These are phyloP conservation scores for Verruconis gallopava DNA, from an alignment of 2,329 filamentous ascomycete genomes.

Conservation along the genomic window DNA sequence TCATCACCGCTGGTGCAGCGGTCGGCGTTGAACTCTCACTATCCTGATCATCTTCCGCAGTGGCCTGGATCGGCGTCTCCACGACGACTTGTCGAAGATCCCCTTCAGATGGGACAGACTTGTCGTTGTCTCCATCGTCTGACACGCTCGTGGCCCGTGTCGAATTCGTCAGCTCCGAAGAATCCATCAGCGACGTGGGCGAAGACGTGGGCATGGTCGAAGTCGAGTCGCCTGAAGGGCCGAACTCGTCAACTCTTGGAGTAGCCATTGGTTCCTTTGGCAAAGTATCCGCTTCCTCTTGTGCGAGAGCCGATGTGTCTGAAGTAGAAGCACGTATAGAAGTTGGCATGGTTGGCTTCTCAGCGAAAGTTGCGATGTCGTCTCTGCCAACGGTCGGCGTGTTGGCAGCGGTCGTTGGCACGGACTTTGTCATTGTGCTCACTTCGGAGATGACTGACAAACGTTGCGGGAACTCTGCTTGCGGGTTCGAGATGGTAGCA, in stretches of 20 bases:
- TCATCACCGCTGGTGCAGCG: background rate
- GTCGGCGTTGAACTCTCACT: background rate
- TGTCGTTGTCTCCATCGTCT: slow-evolving; percentile 3
- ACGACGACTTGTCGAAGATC: background rate
- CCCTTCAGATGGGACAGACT: background rate
- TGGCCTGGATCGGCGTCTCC: background rate
- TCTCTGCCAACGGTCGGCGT: background rate
- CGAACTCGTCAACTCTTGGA: too few species aligned
- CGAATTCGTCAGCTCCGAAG: slow-evolving; percentile 2
- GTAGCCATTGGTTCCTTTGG: too few species aligned
- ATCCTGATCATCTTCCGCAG: background rate
- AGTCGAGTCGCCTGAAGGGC: background rate
- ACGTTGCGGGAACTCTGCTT: background rate
- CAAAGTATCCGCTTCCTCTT: too few species aligned
- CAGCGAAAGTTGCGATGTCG: too few species aligned
- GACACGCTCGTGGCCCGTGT: slow-evolving; percentile 6
- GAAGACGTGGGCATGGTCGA: slow-evolving; percentile 2
- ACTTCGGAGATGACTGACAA: background rate
- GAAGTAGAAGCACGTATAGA: too few species aligned
- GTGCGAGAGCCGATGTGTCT: too few species aligned
- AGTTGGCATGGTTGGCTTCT: too few species aligned
- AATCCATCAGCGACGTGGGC: slow-evolving; percentile 4
- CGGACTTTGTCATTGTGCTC: background rate
- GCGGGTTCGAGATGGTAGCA: background rate
- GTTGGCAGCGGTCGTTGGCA: background rate